These are phyloP conservation scores for Vicia faba DNA, from an alignment of 306 rosid species.

Conservation along the genomic window DNA sequence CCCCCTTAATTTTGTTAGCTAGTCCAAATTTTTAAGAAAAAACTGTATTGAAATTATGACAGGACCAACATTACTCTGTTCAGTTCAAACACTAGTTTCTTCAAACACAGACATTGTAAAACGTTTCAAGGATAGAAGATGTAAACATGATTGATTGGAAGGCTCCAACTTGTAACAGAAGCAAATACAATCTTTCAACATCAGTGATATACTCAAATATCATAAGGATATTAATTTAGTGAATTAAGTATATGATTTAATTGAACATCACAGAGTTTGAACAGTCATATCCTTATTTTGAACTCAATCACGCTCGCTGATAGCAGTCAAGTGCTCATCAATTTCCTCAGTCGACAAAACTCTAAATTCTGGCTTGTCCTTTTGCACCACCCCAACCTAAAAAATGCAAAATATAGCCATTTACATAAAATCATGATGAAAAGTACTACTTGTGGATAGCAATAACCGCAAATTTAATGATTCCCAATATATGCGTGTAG, in stretches of 20 bases:
- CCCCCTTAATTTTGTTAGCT: no score
- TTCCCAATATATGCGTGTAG: background rate
- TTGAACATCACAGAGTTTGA: conserved; percentile 28
- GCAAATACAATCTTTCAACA: conserved; percentile 28
- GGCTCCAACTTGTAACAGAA: conserved; percentile 19
- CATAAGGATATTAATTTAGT: conserved; percentile 1
- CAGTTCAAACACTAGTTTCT: background rate
- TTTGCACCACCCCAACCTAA: conserved; percentile 91
- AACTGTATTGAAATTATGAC: no score
- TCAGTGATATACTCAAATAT: conserved; percentile 18
- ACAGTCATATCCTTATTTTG: conserved; percentile 36
- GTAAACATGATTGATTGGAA: conserved; percentile 25
- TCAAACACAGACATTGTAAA: background rate
- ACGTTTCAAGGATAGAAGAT: background rate
- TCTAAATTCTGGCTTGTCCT: conserved; percentile 75
- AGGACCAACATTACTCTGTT: background rate
- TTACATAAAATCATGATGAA: background rate
- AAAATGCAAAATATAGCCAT: conserved; percentile 27
- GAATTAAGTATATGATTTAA: conserved; percentile 25
- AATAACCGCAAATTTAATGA: background rate
- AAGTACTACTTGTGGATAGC: background rate
- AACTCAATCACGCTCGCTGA: conserved; percentile 92
- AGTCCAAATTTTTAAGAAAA: no score
- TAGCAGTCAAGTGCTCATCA: conserved; percentile 98
- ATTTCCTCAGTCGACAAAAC: conserved; percentile 86